These are phyloP conservation scores for Metschnikowia rubicola DNA, from an alignment of 805 yeast genomes.

Conservation along the genomic window DNA sequence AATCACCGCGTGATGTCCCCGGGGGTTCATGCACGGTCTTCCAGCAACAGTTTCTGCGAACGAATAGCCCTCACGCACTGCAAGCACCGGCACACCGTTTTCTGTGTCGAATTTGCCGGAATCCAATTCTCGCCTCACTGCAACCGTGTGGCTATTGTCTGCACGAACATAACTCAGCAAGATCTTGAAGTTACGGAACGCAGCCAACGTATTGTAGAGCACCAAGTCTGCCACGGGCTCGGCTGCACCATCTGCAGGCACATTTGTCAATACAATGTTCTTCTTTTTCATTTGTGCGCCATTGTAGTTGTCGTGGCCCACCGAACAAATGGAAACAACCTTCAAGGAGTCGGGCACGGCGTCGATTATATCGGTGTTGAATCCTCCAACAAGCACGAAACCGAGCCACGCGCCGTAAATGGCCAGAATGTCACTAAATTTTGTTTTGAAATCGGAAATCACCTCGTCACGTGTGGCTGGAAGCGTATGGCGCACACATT, in stretches of 20 bases:
- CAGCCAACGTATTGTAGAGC: conserved; percentile 51
- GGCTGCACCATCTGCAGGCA: conserved; percentile 53
- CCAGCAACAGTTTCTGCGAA: conserved; percentile 48
- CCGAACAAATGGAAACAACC: conserved; percentile 52
- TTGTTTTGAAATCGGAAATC: conserved; percentile 35
- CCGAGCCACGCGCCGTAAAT: conserved; percentile 63
- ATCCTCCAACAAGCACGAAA: conserved; percentile 49
- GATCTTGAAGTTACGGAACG: conserved; percentile 54
- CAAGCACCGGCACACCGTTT: conserved; percentile 29
- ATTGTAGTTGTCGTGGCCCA: conserved; percentile 55
- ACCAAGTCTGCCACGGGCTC: conserved; percentile 75
- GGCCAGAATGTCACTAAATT: conserved; percentile 44
- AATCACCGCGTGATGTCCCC: conserved; percentile 55
- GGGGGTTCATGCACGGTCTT: conserved; percentile 46
- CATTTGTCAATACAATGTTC: conserved; percentile 57
- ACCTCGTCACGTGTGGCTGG: conserved; percentile 40
- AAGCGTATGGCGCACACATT: conserved; percentile 38
- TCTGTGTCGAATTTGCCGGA: conserved; percentile 32
- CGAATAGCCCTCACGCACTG: conserved; percentile 21
- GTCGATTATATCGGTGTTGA: conserved; percentile 40
- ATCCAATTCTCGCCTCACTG: conserved; percentile 38
- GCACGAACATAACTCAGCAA: conserved; percentile 42
- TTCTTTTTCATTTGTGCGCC: conserved; percentile 34
- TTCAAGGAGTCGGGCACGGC: conserved; percentile 45
- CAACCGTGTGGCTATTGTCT: conserved; percentile 40